Percentiles rank a stretch among this genome's conserved stretches.
phyloP scores from a whole-genome alignment of 2,329 filamentous ascomycete species.

The Xylariales sp. region DNA sequence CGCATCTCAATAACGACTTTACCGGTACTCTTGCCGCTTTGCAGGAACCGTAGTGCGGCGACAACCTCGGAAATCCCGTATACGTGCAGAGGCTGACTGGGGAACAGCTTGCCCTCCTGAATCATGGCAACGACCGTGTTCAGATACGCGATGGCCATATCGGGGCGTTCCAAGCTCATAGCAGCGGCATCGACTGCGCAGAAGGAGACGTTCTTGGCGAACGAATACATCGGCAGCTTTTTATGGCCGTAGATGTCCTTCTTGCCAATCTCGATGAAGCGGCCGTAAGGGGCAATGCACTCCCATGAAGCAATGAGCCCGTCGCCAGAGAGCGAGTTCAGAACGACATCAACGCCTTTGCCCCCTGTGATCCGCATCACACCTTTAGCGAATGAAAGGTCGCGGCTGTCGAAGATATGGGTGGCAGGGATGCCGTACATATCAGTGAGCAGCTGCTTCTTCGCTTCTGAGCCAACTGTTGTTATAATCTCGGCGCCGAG shows the following conservation, averaged over 20 bases:
- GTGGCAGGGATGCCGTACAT: slow-evolving; percentile 24
- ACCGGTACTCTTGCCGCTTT: slow-evolving; percentile 2
- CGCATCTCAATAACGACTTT: slow-evolving; percentile 1
- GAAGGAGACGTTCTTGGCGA: background rate
- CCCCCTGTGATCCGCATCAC: slow-evolving; percentile 25
- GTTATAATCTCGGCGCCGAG: slow-evolving; percentile 34
- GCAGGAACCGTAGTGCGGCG: background rate
- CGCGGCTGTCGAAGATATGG: slow-evolving; percentile 31
- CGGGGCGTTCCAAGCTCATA: background rate
- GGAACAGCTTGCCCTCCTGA: background rate
- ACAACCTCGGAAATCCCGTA: background rate
- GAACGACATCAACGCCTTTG: slow-evolving; percentile 35
- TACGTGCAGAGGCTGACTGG: background rate
- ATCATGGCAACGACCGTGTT: background rate
- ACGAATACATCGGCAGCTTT: background rate
- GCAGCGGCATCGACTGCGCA: background rate
- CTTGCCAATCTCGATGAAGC: background rate
- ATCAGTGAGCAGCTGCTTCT: slow-evolving; percentile 28
- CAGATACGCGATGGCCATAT: background rate
- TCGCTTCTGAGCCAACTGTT: slow-evolving; percentile 28
- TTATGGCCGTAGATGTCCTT: background rate
- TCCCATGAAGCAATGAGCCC: background rate
- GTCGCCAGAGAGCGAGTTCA: slow-evolving; percentile 34
- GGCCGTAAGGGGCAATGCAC: background rate
- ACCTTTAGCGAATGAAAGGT: slow-evolving; percentile 25